Percentiles rank a stretch among this genome's conserved stretches.
These are phyloP conservation scores for Poronia punctata DNA, from an alignment of 495 filamentous ascomycete genomes.

Conservation along the genomic window DNA sequence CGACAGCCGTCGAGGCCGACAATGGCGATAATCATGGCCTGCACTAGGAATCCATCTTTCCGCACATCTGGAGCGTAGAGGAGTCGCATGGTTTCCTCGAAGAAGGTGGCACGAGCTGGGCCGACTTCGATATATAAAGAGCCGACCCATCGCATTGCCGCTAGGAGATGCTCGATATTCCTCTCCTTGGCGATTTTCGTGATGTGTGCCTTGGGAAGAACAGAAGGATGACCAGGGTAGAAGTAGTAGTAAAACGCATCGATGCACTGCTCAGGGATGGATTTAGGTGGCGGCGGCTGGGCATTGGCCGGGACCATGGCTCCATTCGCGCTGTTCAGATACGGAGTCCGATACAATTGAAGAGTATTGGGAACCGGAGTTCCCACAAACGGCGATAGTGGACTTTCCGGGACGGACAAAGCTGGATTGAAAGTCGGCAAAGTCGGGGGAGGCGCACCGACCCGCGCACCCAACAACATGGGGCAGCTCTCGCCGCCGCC, in stretches of 20 bases:
- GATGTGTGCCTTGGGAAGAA: constrained; percentile 44
- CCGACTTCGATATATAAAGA: constrained; percentile 52
- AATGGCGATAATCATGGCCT: constrained; percentile 68
- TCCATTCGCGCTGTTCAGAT: constrained; percentile 24
- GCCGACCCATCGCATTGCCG: constrained; percentile 65
- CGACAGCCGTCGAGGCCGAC: constrained; percentile 72
- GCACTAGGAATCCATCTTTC: constrained; percentile 62
- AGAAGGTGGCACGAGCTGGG: constrained; percentile 43
- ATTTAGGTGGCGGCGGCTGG: constrained; percentile 23
- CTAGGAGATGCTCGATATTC: constrained; percentile 37
- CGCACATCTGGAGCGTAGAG: constrained; percentile 42
- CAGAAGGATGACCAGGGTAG: constrained; percentile 61
- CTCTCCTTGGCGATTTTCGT: constrained; percentile 38
- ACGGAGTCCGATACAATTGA: constrained; percentile 33
- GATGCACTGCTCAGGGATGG: constrained; percentile 42
- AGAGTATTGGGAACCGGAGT: constrained; percentile 24
- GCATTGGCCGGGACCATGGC: constrained; percentile 21
- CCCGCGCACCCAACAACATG: constrained; percentile 35
- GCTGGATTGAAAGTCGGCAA: constrained; percentile 30
- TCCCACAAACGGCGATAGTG: constrained; percentile 28
- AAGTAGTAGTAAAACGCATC: constrained; percentile 58
- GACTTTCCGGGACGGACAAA: constrained; percentile 33
- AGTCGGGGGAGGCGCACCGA: constrained; percentile 16
- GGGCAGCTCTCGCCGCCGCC: constrained; percentile 36
- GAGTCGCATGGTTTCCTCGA: constrained; percentile 50